Conservation (phyloP, 441 rosid genomes). For the Kokia cookei region DNA sequence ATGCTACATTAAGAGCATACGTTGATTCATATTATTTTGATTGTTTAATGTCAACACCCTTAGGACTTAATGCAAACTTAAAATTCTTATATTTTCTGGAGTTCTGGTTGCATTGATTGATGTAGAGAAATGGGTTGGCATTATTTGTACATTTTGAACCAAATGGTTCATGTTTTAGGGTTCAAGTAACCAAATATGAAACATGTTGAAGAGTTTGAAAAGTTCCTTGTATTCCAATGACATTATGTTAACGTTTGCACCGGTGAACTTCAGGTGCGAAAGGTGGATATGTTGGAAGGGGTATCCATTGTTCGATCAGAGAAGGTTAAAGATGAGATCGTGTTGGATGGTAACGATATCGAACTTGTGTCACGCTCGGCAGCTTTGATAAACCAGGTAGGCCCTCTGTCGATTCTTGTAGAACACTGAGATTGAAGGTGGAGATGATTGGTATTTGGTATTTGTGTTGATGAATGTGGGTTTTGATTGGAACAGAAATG, state of each 20-base stretch:
- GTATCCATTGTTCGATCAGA: slow-evolving; percentile 67
- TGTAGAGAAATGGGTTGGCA: not conserved
- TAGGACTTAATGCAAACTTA: not conserved
- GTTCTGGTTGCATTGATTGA: not conserved
- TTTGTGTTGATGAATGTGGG: not conserved
- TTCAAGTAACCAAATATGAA: not conserved
- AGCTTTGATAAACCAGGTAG: slow-evolving; percentile 76
- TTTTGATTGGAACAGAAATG: slow-evolving; percentile 52
- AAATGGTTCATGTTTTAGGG: not conserved
- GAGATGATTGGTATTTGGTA: too few relatives aligned
- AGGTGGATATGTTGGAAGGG: slow-evolving; percentile 82
- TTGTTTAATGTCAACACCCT: not conserved
- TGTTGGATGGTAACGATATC: slow-evolving; percentile 63
- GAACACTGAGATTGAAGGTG: too few relatives aligned
- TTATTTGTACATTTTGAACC: not conserved
- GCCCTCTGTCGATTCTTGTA: not conserved
- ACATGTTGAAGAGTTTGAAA: not conserved
- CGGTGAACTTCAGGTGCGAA: slow-evolving; percentile 53
- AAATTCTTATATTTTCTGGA: not conserved
- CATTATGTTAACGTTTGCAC: not conserved
- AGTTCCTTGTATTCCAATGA: not conserved
- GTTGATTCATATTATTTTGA: too few relatives aligned
- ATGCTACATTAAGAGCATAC: not conserved
- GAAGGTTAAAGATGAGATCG: slow-evolving; percentile 79
- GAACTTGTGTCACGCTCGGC: slow-evolving; percentile 74